phyloP scores from a whole-genome alignment of 139 green algal species.

The Auxenochlorella protothecoides region DNA sequence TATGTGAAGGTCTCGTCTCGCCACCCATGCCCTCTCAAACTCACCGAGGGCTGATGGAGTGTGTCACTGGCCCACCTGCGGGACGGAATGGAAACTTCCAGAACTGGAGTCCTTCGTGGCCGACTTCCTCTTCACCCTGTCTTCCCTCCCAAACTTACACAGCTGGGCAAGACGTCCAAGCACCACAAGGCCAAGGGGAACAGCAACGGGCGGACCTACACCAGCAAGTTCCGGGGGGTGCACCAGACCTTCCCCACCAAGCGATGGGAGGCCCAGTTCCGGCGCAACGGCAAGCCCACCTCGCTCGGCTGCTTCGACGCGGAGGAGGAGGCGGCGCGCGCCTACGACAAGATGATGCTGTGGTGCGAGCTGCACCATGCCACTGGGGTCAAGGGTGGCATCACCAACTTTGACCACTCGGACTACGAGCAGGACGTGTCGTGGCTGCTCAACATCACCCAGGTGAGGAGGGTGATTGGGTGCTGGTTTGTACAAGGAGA shows the following conservation, averaged over 20 bases:
- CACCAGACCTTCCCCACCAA: constrained; percentile 85
- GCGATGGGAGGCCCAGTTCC: constrained; percentile 85
- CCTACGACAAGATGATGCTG: constrained; percentile 92
- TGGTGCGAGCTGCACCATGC: constrained; percentile 80
- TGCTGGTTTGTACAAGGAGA: background rate
- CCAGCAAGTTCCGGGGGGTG: constrained; percentile 71
- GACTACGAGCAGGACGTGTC: constrained; percentile 70
- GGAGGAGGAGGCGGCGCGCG: constrained; percentile 73
- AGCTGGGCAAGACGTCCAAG: background rate
- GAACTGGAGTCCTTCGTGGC: too few species aligned
- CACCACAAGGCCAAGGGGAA: constrained; percentile 15
- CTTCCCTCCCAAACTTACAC: too few species aligned
- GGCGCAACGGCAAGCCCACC: constrained; percentile 73
- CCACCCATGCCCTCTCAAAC: too few species aligned
- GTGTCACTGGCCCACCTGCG: too few species aligned
- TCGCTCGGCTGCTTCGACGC: constrained; percentile 73
- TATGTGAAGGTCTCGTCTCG: too few species aligned
- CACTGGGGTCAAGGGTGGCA: constrained; percentile 59
- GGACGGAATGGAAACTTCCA: too few species aligned
- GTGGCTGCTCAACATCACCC: constrained; percentile 52
- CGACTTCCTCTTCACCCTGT: too few species aligned
- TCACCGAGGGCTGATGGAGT: too few species aligned
- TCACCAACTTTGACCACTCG: constrained; percentile 77
- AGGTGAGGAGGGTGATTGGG: constrained; percentile 23
- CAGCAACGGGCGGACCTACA: constrained; percentile 55